Conservation (phyloP, 2,329 filamentous ascomycete genomes). For the Calonectria naviculata region DNA sequence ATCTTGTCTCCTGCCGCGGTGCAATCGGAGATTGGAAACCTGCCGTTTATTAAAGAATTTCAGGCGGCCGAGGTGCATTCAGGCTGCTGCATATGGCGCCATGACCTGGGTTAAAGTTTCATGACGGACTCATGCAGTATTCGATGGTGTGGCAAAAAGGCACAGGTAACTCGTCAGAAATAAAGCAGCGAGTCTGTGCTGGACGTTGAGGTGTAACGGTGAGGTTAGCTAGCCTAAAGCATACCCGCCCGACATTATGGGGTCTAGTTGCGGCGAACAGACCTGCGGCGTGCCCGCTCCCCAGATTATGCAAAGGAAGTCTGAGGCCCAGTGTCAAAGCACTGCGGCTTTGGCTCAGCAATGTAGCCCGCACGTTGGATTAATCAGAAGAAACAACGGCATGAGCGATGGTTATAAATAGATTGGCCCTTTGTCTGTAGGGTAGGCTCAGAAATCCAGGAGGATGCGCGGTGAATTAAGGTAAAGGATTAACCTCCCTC, state of each 20-base stretch:
- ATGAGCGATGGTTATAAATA: neutral
- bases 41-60: no score
- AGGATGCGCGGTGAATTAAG: neutral
- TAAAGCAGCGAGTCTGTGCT: neutral
- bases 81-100: neutral
- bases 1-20: no score
- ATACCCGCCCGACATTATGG: neutral
- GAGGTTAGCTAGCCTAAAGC: neutral
- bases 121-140: no score
- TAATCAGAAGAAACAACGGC: neutral
- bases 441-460: no score
- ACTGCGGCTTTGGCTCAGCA: neutral
- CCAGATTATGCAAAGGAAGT: neutral
- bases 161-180: neutral
- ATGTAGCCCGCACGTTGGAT: neutral
- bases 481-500: neutral
- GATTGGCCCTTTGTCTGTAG: neutral
- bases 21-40: no score
- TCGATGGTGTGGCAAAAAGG: neutral
- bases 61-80: no score
- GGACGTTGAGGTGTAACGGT: neutral
- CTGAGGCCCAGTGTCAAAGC: neutral
- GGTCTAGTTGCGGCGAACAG: neutral
- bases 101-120: neutral
- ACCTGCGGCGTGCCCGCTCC: neutral